Evolutionary conservation across 495 filamentous ascomycete species (phyloP).

Genomic region (Extremus antarcticus): DNA sequence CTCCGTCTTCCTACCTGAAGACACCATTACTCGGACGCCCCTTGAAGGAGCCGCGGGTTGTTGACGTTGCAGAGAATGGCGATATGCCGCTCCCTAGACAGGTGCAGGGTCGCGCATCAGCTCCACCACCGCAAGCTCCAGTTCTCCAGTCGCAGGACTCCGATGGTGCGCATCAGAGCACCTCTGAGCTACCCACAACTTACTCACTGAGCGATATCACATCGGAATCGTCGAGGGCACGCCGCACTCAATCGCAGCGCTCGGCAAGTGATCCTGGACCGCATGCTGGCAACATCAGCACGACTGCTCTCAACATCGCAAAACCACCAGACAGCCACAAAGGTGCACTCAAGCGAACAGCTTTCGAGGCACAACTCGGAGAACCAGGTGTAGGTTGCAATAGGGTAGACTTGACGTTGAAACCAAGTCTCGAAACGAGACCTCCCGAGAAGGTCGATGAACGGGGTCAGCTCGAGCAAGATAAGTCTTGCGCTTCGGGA

Average conservation of each 20-base stretch:
- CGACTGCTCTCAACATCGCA: background rate
- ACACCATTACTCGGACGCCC: constrained; percentile 3
- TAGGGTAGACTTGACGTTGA: too few species aligned
- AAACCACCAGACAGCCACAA: background rate
- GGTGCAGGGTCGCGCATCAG: background rate
- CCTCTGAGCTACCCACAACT: constrained; percentile 15
- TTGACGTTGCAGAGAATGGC: too few species aligned
- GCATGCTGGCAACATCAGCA: background rate
- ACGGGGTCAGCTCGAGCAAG: too few species aligned
- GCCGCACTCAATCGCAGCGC: background rate
- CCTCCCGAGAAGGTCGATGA: too few species aligned
- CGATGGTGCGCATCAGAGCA: background rate
- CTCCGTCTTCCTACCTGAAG: constrained; percentile 12
- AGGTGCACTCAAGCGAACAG: background rate
- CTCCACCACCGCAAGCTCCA: background rate
- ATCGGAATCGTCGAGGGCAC: constrained; percentile 4
- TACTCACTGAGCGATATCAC: constrained; percentile 16
- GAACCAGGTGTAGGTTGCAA: too few species aligned
- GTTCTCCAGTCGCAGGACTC: background rate
- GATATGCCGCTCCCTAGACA: too few species aligned
- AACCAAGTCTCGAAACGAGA: too few species aligned
- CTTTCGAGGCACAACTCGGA: too few species aligned
- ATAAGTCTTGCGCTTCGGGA: too few species aligned
- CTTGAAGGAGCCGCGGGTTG: background rate
- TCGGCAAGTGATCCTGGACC: constrained; percentile 11